A percentile compares a stretch with the other conserved stretches of the same genome.
phyloP scores from a whole-genome alignment of 306 rosid genomes.

The Elaeagnus macrophylla region DNA sequence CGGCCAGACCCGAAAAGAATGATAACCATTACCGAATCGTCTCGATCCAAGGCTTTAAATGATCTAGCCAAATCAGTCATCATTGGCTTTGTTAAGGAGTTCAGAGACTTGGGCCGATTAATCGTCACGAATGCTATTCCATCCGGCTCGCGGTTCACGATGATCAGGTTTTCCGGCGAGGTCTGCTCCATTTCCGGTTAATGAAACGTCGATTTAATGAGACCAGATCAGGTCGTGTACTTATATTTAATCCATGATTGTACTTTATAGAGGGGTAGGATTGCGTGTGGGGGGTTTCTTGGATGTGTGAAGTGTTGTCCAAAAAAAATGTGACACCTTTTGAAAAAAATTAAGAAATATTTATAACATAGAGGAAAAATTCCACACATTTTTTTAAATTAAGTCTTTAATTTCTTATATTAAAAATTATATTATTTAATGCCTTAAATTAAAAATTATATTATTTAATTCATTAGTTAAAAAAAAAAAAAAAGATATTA shows the following conservation, averaged over 20 bases:
- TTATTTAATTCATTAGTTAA: no score
- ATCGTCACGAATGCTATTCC: slow-evolving; percentile 69
- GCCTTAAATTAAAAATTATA: no score
- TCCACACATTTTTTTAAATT: no score
- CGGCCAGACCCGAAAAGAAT: slow-evolving; percentile 76
- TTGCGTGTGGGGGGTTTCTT: background rate
- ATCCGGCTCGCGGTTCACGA: slow-evolving; percentile 35
- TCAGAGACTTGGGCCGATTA: slow-evolving; percentile 71
- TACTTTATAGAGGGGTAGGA: background rate
- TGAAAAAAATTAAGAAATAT: no score
- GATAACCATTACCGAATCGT: slow-evolving; percentile 60
- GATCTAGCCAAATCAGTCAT: slow-evolving; percentile 60
- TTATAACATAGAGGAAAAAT: no score
- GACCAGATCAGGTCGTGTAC: background rate
- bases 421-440: no score
- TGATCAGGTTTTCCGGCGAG: slow-evolving; percentile 45
- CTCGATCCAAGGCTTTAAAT: slow-evolving; percentile 49
- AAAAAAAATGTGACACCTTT: no score
- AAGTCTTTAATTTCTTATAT: no score
- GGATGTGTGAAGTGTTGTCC: no score
- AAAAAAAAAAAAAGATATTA: no score
- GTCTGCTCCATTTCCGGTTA: slow-evolving; percentile 8
- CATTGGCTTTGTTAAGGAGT: slow-evolving; percentile 71
- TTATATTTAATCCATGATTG: no score
- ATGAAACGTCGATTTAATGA: background rate